A percentile compares a stretch with the other conserved stretches of the same genome.
Conservation (phyloP, 1,284 basidiomycete species). For the Ustilago trichophora region DNA sequence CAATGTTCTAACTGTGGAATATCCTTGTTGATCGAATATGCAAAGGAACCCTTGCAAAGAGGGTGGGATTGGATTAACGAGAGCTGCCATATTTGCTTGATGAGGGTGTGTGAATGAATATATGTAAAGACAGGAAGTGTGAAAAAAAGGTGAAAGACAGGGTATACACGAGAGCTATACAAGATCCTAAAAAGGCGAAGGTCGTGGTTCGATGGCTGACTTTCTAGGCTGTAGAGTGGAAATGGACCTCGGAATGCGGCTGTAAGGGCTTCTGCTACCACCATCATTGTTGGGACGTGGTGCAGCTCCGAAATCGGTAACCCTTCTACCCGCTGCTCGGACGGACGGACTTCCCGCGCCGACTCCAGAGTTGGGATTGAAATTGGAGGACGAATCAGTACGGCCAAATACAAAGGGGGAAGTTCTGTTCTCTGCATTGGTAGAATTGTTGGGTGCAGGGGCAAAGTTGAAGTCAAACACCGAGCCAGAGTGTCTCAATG, state of each 20-base stretch:
- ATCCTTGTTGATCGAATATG: no score
- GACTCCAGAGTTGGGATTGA: no score
- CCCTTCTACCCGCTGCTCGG: constrained; percentile 8
- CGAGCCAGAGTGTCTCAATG: constrained; percentile 14
- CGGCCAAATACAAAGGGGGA: constrained; percentile 28
- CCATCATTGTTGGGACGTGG: neutral
- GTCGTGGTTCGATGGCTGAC: constrained; percentile 2
- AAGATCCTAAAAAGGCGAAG: constrained; percentile 1
- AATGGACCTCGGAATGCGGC: constrained; percentile 22
- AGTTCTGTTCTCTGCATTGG: neutral
- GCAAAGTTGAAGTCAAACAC: constrained; percentile 22
- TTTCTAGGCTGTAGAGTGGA: constrained; percentile 13
- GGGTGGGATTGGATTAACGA: no score
- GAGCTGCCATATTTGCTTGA: no score
- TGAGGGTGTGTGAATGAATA: no score
- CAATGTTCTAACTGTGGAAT: no score
- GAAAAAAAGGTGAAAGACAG: neutral
- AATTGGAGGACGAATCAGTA: neutral
- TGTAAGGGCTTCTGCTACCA: constrained; percentile 5
- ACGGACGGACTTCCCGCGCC: neutral
- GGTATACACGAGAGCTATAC: no score
- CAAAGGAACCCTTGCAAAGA: no score
- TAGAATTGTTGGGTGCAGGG: neutral
- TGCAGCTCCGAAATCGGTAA: constrained; percentile 15
- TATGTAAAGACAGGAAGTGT: no score